Conservation (phyloP, 1,284 basidiomycete species). For the Tylopilus orsonianus region DNA sequence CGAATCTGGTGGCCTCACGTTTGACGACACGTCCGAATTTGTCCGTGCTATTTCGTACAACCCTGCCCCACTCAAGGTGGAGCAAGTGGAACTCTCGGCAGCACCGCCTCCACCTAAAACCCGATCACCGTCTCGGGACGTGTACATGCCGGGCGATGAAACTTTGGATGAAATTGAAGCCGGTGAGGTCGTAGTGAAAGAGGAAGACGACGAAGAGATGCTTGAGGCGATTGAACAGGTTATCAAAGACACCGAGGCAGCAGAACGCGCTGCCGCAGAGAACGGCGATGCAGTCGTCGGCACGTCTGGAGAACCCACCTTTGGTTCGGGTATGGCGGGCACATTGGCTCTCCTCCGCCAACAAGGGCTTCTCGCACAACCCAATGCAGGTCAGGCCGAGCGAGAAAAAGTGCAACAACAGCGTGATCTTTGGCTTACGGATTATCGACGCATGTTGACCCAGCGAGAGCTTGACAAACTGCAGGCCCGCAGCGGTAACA, state of each 20-base stretch:
- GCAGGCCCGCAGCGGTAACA: slow-evolving; percentile 75
- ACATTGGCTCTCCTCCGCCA: slow-evolving; percentile 87
- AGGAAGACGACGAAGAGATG: slow-evolving; percentile 74
- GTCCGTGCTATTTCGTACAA: slow-evolving; percentile 83
- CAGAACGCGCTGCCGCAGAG: slow-evolving; percentile 43
- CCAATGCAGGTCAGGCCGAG: slow-evolving; percentile 66
- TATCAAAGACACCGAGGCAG: slow-evolving; percentile 59
- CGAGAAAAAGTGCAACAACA: slow-evolving; percentile 84
- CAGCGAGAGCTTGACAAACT: slow-evolving; percentile 80
- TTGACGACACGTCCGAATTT: slow-evolving; percentile 98
- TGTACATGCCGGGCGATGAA: slow-evolving; percentile 62
- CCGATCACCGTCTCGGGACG: slow-evolving; percentile 48
- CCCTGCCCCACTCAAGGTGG: slow-evolving; percentile 53
- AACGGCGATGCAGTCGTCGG: slow-evolving; percentile 45
- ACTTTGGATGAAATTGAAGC: slow-evolving; percentile 76
- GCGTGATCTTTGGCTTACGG: slow-evolving; percentile 88
- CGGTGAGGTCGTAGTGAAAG: slow-evolving; percentile 74
- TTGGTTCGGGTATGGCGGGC: slow-evolving; percentile 81
- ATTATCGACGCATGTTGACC: slow-evolving; percentile 74
- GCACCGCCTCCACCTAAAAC: slow-evolving; percentile 37
- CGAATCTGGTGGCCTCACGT: slow-evolving; percentile 69
- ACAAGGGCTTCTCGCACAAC: slow-evolving; percentile 82
- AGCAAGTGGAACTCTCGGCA: slow-evolving; percentile 44
- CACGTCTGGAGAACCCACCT: slow-evolving; percentile 71
- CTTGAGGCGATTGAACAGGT: slow-evolving; percentile 70